Conservation (phyloP, 2,329 filamentous ascomycete genomes). For the Aspergillus persii region DNA sequence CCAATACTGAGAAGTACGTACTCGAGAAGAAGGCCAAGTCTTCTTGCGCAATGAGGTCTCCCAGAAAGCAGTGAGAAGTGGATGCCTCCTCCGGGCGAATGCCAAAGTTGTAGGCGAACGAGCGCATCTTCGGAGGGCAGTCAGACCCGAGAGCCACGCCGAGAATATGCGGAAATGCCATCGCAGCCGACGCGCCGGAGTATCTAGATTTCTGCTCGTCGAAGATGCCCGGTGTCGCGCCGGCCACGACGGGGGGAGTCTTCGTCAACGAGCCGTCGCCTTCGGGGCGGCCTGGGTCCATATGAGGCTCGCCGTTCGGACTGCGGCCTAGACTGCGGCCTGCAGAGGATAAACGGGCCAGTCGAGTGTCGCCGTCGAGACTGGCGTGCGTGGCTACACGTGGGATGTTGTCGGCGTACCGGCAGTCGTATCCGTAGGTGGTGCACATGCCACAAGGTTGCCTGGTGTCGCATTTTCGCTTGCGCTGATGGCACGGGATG, state of each 20-base stretch:
- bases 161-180: slow-evolving; percentile 30
- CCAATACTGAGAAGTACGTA: slow-evolving; percentile 24
- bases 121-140: slow-evolving; percentile 24
- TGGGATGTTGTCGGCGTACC: slow-evolving; percentile 18
- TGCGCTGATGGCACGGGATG: slow-evolving; percentile 32
- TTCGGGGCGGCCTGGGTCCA: not conserved
- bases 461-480: slow-evolving; percentile 31
- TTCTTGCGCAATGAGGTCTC: slow-evolving; percentile 24
- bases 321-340: slow-evolving; percentile 2
- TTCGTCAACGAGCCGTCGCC: slow-evolving; percentile 13
- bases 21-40: slow-evolving; percentile 22
- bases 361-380: not conserved
- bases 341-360: slow-evolving; percentile 12
- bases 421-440: slow-evolving; percentile 29
- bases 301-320: slow-evolving; percentile 1
- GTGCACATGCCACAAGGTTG: slow-evolving; percentile 32
- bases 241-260: slow-evolving; percentile 10
- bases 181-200: slow-evolving; percentile 29
- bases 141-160: slow-evolving; percentile 26
- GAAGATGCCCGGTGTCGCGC: slow-evolving; percentile 24
- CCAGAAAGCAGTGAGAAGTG: slow-evolving; percentile 20
- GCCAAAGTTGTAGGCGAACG: slow-evolving; percentile 33
- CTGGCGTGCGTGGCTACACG: not conserved
- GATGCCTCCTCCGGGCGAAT: slow-evolving; percentile 30
- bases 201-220: slow-evolving; percentile 28